Evolutionary conservation across 2,329 filamentous ascomycete genomes (phyloP).

Genomic region (Aspergillus pseudoglaucus): DNA sequence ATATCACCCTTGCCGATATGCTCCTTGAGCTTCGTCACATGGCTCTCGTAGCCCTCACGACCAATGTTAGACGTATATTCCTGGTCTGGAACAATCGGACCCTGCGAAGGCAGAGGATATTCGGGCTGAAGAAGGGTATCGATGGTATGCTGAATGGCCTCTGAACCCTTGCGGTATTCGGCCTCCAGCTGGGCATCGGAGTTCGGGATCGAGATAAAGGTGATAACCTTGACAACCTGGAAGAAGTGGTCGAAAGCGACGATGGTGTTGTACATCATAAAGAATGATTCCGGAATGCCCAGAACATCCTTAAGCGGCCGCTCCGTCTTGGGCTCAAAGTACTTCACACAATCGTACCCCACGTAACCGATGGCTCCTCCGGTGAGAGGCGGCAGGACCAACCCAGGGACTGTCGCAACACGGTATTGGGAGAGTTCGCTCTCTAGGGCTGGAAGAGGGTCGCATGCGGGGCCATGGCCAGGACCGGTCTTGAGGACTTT

Average conservation of each 20-base stretch:
- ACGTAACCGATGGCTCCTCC: constrained; percentile 95
- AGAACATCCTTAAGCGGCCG: constrained; percentile 82
- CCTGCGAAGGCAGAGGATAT: constrained; percentile 70
- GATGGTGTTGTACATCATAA: constrained; percentile 95
- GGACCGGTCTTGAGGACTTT: constrained; percentile 84
- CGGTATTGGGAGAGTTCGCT: constrained; percentile 70
- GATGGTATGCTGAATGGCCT: constrained; percentile 61
- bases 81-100: constrained; percentile 63
- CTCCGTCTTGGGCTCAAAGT: constrained; percentile 96
- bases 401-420: constrained; percentile 73
- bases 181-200: constrained; percentile 53
- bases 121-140: constrained; percentile 66
- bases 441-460: constrained; percentile 79
- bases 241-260: constrained; percentile 93
- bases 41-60: constrained; percentile 77
- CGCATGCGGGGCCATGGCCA: constrained; percentile 74
- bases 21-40: constrained; percentile 78
- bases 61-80: constrained; percentile 92
- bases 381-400: constrained; percentile 77
- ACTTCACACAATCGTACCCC: constrained; percentile 93
- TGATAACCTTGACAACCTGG: constrained; percentile 87
- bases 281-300: constrained; percentile 83
- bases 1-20: constrained; percentile 91
- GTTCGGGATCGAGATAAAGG: constrained; percentile 69
- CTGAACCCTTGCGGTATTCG: constrained; percentile 63